Evolutionary conservation across 345 rosid species (phyloP), one percentile per base, ranked within the genome.

Genomic region (Eucalyptus coolabah): DNA sequence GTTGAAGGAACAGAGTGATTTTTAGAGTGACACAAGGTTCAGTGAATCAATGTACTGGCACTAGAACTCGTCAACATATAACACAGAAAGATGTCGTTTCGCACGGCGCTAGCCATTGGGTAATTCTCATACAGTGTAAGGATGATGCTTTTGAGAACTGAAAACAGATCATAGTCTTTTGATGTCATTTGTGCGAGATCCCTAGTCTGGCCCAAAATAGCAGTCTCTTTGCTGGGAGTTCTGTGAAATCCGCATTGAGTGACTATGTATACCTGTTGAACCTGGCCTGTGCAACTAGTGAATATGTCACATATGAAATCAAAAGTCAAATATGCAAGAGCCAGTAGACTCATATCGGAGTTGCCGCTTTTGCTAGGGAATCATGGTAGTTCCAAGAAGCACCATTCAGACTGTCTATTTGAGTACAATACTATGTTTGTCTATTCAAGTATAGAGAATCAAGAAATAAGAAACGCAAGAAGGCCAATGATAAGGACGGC

Each of bases 41-140:
- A 7, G 19, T 65, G 37, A 30, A 65, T 32, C 72, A 65, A 15
- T 30, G 77, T n/a, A 14, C 6, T 1, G 40, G 21, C 21, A 65
- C 77, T 65, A 7, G 77, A n/a, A 65, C 37, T n/a, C 21, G 77
- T 15, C 77, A n/a, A 7, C 77, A 4, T n/a, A n/a, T n/a, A 15
- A 65, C 37, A n/a, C 21, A 15, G 11, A 15, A 65, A 15, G 77
- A 15, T 3, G 21, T n/a, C 77, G 9, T 65, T 26, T 60, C 16
- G 32, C 32, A 28, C 0, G 32, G 67, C 32, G 0, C 0, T 12
- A 0, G 32, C 67, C 67, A 60, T 12, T 28, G n/a, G 17, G 67
- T 60, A 26, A 12, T 60, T 60, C 67, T 26, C 32, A 60, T 60
- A 60, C n/a, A 26, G 23, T 51, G 18, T 53, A 53, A 9, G 56